A percentile compares a stretch with the other conserved stretches of the same genome.
Evolutionary conservation across 352 stramenopile species (phyloP).

Genomic region (Phytophthora pini): DNA sequence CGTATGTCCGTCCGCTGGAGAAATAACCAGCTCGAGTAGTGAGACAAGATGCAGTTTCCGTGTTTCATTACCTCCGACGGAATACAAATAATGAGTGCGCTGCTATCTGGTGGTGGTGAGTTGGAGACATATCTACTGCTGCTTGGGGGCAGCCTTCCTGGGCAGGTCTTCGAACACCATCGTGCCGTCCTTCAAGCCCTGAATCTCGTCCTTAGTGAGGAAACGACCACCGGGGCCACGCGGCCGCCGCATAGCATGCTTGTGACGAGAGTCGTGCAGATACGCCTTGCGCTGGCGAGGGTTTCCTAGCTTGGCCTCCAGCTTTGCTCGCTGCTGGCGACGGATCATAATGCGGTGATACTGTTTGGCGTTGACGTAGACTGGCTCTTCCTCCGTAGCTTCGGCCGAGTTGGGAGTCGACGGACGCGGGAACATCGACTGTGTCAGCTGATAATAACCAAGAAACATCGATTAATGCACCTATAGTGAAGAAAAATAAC

Average conservation of each 20-base stretch:
- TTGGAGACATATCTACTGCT: constrained; percentile 25
- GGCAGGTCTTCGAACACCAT: constrained; percentile 76
- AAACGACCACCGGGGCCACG: constrained; percentile 86
- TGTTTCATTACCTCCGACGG: constrained; percentile 29
- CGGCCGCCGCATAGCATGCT: constrained; percentile 87
- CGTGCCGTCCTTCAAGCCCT: constrained; percentile 77
- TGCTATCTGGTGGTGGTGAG: constrained; percentile 17
- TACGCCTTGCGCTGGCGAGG: constrained; percentile 85
- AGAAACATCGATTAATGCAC: background rate
- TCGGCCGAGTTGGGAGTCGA: constrained; percentile 56
- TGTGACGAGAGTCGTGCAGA: constrained; percentile 87
- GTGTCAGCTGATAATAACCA: constrained; percentile 46
- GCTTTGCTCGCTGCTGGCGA: constrained; percentile 85
- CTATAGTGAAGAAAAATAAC: background rate
- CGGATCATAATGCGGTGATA: constrained; percentile 92
- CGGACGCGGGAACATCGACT: constrained; percentile 71
- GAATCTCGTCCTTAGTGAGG: constrained; percentile 87
- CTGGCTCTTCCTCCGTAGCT: constrained; percentile 82
- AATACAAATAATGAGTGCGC: constrained; percentile 44
- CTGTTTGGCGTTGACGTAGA: constrained; percentile 93
- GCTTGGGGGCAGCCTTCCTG: constrained; percentile 49
- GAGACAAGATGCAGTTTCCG: constrained; percentile 26
- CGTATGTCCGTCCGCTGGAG: constrained; percentile 69
- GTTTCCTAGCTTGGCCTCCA: constrained; percentile 86
- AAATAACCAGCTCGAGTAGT: constrained; percentile 43